Evolutionary conservation across 140 eudicot genomes (phyloP).

Genomic region (Stevia rebaudiana): DNA sequence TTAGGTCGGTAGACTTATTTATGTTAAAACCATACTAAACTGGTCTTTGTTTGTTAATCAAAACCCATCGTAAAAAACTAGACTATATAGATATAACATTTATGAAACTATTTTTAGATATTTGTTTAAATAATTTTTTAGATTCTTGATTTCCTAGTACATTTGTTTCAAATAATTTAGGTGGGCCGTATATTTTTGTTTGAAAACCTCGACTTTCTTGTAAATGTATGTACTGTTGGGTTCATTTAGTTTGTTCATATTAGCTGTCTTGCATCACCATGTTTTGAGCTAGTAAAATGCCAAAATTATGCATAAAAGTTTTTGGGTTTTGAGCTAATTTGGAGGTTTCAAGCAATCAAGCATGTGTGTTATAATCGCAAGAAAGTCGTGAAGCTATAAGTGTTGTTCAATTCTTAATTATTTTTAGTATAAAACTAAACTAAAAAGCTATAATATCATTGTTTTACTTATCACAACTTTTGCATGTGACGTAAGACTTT

Average conservation of each 20-base stretch:
- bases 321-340: neutral
- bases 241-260: neutral
- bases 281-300: neutral
- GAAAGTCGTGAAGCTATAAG: too few species aligned
- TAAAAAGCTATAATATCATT: too few species aligned
- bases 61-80: too few species aligned
- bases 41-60: too few species aligned
- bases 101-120: neutral
- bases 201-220: neutral
- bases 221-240: neutral
- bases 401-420: too few species aligned
- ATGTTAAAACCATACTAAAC: too few species aligned
- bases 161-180: neutral
- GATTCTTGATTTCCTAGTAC: neutral
- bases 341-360: neutral
- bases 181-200: slow-evolving; percentile 7
- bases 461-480: too few species aligned
- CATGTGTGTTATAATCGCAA: too few species aligned
- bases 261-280: neutral
- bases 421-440: too few species aligned
- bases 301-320: neutral
- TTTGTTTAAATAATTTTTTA: neutral
- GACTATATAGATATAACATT: too few species aligned
- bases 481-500: too few species aligned
- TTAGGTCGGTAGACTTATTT: too few species aligned